These are phyloP conservation scores for Zygoascus tannicola DNA, from an alignment of 805 yeast species.

Conservation along the genomic window DNA sequence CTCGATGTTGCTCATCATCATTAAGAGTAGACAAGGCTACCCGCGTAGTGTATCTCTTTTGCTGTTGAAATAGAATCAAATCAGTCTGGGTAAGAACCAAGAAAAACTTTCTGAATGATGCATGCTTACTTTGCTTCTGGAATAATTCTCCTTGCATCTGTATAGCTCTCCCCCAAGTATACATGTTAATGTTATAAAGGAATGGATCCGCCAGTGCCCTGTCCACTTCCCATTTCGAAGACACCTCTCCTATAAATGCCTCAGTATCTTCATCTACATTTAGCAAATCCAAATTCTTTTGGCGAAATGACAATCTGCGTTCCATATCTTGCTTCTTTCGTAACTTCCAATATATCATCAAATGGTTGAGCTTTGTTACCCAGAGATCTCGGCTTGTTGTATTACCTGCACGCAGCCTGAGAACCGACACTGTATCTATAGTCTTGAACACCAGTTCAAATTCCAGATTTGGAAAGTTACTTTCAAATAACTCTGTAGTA, in stretches of 20 bases:
- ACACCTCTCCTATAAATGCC: constrained; percentile 38
- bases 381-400: constrained; percentile 48
- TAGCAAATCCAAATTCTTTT: constrained; percentile 38
- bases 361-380: constrained; percentile 42
- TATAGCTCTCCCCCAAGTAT: constrained; percentile 52
- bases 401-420: constrained; percentile 51
- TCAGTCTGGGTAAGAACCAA: constrained; percentile 65
- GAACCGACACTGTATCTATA: constrained; percentile 2
- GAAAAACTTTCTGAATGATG: constrained; percentile 51
- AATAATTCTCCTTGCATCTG: constrained; percentile 58
- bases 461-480: constrained; percentile 33
- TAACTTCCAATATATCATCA: constrained; percentile 51
- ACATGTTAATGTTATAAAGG: constrained; percentile 46
- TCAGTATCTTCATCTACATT: constrained; percentile 50
- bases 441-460: constrained; percentile 40
- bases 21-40: constrained; percentile 27
- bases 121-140: constrained; percentile 59
- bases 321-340: constrained; percentile 36
- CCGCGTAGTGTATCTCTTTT: constrained; percentile 38
- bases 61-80: constrained; percentile 47
- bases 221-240: constrained; percentile 47
- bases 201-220: constrained; percentile 44
- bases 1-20: neutral
- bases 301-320: constrained; percentile 31
- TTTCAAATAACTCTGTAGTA: too few species aligned